A percentile compares a stretch with the other conserved stretches of the same genome.
Conservation (phyloP, 306 rosid species). For the Biancaea sappan region DNA sequence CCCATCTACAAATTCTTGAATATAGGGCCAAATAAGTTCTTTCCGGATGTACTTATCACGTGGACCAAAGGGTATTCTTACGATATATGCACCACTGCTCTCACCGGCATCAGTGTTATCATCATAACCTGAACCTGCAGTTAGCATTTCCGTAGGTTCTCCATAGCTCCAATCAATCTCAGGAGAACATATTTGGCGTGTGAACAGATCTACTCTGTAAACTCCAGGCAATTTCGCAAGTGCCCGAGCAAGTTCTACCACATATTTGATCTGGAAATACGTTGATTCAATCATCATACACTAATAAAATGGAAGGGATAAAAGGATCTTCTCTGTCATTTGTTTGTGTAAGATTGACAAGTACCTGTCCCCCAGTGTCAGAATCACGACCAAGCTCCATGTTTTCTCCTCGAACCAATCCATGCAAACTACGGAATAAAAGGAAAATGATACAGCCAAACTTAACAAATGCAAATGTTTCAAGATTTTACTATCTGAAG, state of each 20-base stretch:
- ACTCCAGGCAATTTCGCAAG: conserved; percentile 91
- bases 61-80: conserved; percentile 90
- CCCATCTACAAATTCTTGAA: conserved; percentile 91
- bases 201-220: conserved; percentile 83
- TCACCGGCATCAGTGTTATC: conserved; percentile 66
- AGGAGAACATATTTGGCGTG: conserved; percentile 81
- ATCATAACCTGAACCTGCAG: conserved; percentile 54
- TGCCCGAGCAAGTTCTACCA: conserved; percentile 89
- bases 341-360: conserved; percentile 9
- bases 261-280: conserved; percentile 72
- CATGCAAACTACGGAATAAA: conserved; percentile 65
- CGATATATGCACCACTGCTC: conserved; percentile 89
- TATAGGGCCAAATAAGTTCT: conserved; percentile 88
- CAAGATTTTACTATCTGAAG: not conserved
- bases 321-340: not conserved
- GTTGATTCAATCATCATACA: conserved; percentile 25
- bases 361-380: conserved; percentile 97
- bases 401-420: conserved; percentile 85
- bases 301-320: not conserved
- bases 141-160: conserved; percentile 89
- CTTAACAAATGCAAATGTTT: not conserved
- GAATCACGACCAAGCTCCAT: conserved; percentile 98
- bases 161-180: conserved; percentile 96
- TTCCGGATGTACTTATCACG: conserved; percentile 77
- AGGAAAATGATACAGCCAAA: not conserved